Evolutionary conservation across 2,329 filamentous ascomycete species (phyloP), one percentile per base, ranked within the genome.

Genomic region (Celoporthe dispersa): DNA sequence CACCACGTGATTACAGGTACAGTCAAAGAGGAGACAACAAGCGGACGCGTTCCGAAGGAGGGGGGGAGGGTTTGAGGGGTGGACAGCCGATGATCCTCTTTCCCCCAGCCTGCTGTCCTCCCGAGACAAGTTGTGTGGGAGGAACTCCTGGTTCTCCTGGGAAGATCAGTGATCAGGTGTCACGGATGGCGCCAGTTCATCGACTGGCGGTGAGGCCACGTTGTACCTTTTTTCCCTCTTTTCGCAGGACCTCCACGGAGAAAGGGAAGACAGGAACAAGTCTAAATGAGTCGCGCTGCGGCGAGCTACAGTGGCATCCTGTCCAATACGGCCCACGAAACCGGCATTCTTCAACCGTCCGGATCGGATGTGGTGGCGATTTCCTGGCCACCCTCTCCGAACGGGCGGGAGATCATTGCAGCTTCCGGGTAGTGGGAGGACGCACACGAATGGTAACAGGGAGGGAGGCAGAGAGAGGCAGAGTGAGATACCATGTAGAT

Each of bases 291-390:
- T 55, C 53, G 53, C 25, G 53, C 11, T 28, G 51, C 51, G 51
- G 25, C n/a, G 51, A 55, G 51, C 51, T 31, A 31, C 19, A 6
- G 19, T n/a, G n/a, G 44, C 25, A 16, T 55, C 11, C 12, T 16
- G 5, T 28, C 51, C 25, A 55, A 31, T 16, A 16, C 53, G 25
- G 53, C 12, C 4, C 25, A 31, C 6, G n/a, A 16, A 48, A 25
- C 53, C 53, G 53, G 53, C 53, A 55, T 31, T 31, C 25, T 14
- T 55, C 12, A 16, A 31, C 25, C 53, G 53, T 16, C 53, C 53
- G 53, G 53, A 31, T 55, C 53, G 53, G 53, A 31, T 28, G 53
- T 31, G 53, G 53, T 55, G 53, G 53, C 53, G 53, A 55, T 5
- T 19, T 19, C 16, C 28, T 55, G 53, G 53, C 12, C 53, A 31